A percentile compares a stretch with the other conserved stretches of the same genome.
phyloP scores from a whole-genome alignment of 2,329 filamentous ascomycete genomes.

The Ilyonectria mors-panacis region DNA sequence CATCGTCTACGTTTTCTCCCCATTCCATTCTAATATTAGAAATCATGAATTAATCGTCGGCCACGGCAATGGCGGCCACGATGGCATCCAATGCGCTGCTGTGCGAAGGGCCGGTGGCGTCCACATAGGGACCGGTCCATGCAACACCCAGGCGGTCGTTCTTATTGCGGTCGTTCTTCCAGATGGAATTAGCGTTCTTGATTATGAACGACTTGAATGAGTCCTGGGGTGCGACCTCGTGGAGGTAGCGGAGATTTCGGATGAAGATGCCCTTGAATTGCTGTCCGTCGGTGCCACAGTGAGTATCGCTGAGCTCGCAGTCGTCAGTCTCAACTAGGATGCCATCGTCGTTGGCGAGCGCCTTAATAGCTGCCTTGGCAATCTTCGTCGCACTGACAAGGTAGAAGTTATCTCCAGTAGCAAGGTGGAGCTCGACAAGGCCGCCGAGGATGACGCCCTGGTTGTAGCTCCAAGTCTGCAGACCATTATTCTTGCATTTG shows the following conservation, averaged over 20 bases:
- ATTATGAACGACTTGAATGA: conserved; percentile 69
- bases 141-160: conserved; percentile 70
- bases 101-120: conserved; percentile 71
- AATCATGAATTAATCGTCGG: background rate
- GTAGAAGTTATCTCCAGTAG: conserved; percentile 59
- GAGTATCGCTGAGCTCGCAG: conserved; percentile 52
- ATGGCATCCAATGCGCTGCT: conserved; percentile 77
- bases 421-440: conserved; percentile 65
- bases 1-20: conserved; percentile 32
- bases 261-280: conserved; percentile 83
- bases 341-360: conserved; percentile 60
- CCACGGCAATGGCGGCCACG: conserved; percentile 69
- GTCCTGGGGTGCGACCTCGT: conserved; percentile 64
- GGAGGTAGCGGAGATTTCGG: conserved; percentile 73
- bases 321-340: conserved; percentile 60
- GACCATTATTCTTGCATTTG: conserved; percentile 66
- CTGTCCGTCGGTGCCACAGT: conserved; percentile 65
- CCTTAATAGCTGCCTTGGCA: conserved; percentile 66
- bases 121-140: conserved; percentile 74
- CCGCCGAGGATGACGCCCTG: conserved; percentile 71
- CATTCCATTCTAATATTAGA: conserved; percentile 17
- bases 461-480: conserved; percentile 69
- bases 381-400: conserved; percentile 62
- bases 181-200: conserved; percentile 76
- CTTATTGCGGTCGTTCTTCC: conserved; percentile 69